Evolutionary conservation across 352 stramenopile genomes (phyloP).

Genomic region (Globisporangium camurandrum): DNA sequence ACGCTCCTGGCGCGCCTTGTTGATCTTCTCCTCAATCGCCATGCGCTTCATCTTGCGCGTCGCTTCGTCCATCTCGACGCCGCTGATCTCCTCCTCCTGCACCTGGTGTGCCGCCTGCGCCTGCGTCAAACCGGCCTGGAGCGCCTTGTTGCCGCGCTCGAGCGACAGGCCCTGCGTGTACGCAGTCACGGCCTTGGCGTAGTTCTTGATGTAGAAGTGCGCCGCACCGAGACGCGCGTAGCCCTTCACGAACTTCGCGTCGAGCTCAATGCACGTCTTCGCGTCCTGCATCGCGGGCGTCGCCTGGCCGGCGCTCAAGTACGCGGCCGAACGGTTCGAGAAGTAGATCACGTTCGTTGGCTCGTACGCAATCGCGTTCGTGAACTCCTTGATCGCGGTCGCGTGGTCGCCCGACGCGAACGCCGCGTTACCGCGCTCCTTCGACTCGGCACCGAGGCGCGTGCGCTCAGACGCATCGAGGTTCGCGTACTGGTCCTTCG

Average conservation of each 20-base stretch:
- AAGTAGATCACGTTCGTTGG: constrained; percentile 96
- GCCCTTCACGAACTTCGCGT: constrained; percentile 95
- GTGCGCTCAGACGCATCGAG: too few species aligned
- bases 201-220: constrained; percentile 89
- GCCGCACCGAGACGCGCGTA: constrained; percentile 97
- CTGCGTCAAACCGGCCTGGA: too few species aligned
- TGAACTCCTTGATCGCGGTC: constrained; percentile 95
- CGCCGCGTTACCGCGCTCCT: constrained; percentile 95
- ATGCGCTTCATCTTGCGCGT: too few species aligned
- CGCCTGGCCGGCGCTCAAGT: constrained; percentile 91
- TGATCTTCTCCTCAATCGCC: too few species aligned
- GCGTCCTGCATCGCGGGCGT: constrained; percentile 95
- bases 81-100: too few species aligned
- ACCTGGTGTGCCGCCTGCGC: too few species aligned
- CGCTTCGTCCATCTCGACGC: too few species aligned
- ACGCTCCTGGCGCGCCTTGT: too few species aligned
- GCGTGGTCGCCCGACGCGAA: constrained; percentile 91
- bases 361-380: constrained; percentile 94
- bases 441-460: constrained; percentile 80
- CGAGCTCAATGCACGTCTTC: constrained; percentile 92
- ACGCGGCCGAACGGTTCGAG: constrained; percentile 98
- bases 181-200: constrained; percentile 77
- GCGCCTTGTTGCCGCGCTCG: constrained; percentile 91
- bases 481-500: too few species aligned
- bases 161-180: constrained; percentile 87